Evolutionary conservation across 768 basidiomycete genomes (phyloP).

Genomic region (Mycena latifolia): DNA sequence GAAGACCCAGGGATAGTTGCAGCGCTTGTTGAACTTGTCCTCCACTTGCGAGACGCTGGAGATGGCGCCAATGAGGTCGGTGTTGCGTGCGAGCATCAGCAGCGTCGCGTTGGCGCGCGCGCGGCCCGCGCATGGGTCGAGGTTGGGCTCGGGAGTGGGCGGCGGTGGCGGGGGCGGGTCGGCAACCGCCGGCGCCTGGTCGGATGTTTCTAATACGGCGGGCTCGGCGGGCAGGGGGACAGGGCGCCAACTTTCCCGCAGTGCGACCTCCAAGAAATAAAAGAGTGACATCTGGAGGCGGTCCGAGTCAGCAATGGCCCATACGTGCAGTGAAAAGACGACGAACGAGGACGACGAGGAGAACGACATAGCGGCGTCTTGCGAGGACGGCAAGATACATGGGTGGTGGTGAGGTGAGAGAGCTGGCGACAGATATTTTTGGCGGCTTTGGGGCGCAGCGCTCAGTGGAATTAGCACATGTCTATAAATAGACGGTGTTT

Average conservation of each 20-base stretch:
- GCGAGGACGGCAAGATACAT: constrained; percentile 3
- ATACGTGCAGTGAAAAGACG: not conserved
- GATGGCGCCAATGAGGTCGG: constrained; percentile 58
- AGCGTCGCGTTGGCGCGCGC: constrained; percentile 67
- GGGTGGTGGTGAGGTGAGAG: constrained; percentile 10
- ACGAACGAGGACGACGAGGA: constrained; percentile 26
- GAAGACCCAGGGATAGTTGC: constrained; percentile 73
- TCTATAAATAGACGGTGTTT: constrained; percentile 10
- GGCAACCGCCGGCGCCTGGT: not conserved
- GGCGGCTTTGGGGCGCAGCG: not conserved
- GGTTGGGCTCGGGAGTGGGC: not conserved
- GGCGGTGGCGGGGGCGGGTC: not conserved
- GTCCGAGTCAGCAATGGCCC: not conserved
- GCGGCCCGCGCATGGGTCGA: constrained; percentile 5
- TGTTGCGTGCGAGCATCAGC: constrained; percentile 66
- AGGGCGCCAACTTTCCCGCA: not conserved
- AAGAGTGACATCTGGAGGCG: constrained; percentile 30
- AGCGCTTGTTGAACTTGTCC: constrained; percentile 70
- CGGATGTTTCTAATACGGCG: not conserved
- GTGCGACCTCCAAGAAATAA: constrained; percentile 17
- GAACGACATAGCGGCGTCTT: constrained; percentile 22
- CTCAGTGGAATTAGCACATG: not conserved
- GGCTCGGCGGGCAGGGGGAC: not conserved
- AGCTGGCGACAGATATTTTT: not conserved
- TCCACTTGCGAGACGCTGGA: constrained; percentile 68